These are phyloP conservation scores for Chimonanthus praecox DNA, from an alignment of 164 flowering plant species.

Conservation along the genomic window DNA sequence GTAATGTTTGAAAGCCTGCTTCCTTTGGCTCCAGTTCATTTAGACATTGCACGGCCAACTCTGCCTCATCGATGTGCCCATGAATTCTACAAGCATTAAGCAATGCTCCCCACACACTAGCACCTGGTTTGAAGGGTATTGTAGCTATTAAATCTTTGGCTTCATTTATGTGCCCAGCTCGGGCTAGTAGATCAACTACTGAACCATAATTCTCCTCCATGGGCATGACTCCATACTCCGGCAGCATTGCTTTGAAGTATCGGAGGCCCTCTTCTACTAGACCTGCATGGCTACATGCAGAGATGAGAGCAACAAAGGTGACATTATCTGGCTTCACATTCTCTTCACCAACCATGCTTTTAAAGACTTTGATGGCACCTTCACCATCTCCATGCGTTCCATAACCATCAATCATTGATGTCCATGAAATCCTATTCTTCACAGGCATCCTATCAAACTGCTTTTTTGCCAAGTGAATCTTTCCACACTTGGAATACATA, in stretches of 20 bases:
- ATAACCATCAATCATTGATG: conserved; percentile 26
- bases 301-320: conserved; percentile 26
- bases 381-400: conserved; percentile 26
- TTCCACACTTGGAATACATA: conserved; percentile 37
- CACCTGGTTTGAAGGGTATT: conserved; percentile 22
- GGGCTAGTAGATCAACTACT: conserved; percentile 26
- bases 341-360: conserved; percentile 14
- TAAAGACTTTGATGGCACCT: conserved; percentile 17
- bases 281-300: conserved; percentile 30
- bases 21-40: conserved; percentile 16
- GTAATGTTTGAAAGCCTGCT: conserved; percentile 17
- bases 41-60: conserved; percentile 13
- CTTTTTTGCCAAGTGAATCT: conserved; percentile 10
- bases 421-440: conserved; percentile 23
- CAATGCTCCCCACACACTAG: conserved; percentile 26
- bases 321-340: conserved; percentile 21
- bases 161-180: conserved; percentile 24
- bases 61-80: conserved; percentile 21
- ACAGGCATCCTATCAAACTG: conserved; percentile 16
- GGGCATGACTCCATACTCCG: conserved; percentile 15
- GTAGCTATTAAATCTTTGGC: conserved; percentile 17
- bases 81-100: conserved; percentile 25
- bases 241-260: conserved; percentile 16
- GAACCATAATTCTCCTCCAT: conserved; percentile 20
- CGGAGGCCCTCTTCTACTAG: conserved; percentile 23